Conservation (phyloP, 768 basidiomycete species). For the Russula sp. region DNA sequence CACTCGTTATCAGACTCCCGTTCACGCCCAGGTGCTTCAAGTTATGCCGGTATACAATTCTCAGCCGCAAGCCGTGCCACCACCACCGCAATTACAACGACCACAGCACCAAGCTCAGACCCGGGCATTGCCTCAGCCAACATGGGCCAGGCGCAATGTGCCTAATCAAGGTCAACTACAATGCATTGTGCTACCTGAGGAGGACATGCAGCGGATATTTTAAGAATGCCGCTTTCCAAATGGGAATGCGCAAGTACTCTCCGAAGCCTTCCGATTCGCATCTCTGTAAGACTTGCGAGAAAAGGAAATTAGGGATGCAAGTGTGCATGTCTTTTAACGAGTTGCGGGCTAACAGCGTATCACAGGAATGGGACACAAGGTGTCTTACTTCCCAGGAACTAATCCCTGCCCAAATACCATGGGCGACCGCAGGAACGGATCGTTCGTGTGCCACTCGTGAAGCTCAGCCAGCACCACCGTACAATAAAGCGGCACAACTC, state of each 20-base stretch:
- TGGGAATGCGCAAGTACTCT: constrained; percentile 70
- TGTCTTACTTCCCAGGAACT: constrained; percentile 41
- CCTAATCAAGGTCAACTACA: constrained; percentile 25
- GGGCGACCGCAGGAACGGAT: constrained; percentile 46
- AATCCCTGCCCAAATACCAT: constrained; percentile 81
- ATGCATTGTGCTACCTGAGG: too few relatives aligned
- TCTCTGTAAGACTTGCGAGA: constrained; percentile 61
- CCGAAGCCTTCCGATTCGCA: constrained; percentile 59
- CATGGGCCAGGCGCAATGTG: constrained; percentile 23
- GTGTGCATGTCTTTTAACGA: constrained; percentile 22
- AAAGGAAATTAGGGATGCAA: constrained; percentile 61
- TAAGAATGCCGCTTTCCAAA: constrained; percentile 81
- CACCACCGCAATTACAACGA: constrained; percentile 1
- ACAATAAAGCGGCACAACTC: constrained; percentile 5
- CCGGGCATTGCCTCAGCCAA: too few relatives aligned
- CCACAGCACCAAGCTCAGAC: not conserved
- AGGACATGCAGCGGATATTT: constrained; percentile 54
- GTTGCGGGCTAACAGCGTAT: not conserved
- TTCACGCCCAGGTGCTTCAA: constrained; percentile 13
- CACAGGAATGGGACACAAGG: constrained; percentile 71
- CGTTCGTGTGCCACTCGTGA: constrained; percentile 38
- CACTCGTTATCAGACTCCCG: constrained; percentile 7
- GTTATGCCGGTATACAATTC: not conserved
- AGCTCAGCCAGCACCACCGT: constrained; percentile 13
- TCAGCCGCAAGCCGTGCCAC: not conserved